Conservation (phyloP, 371 early-diverging fungal species). For the Mortierella sp. region DNA sequence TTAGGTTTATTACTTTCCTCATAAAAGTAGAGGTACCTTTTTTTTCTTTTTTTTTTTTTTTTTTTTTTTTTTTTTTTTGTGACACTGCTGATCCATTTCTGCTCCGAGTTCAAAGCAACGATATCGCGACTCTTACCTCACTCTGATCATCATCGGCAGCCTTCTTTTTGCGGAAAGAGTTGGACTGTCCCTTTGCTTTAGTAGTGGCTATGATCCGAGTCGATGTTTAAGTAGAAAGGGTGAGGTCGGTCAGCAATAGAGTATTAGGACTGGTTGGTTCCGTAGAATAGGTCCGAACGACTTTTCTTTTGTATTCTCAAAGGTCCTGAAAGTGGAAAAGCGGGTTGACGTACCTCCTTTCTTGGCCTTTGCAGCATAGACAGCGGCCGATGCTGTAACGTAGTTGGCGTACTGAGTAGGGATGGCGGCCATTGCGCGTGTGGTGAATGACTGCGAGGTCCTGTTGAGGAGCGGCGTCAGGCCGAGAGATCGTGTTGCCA, state of each 20-base stretch:
- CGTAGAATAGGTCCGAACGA: no score
- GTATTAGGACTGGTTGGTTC: no score
- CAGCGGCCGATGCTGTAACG: conserved; percentile 49
- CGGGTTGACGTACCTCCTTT: conserved; percentile 23
- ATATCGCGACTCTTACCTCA: conserved; percentile 38
- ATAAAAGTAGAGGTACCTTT: no score
- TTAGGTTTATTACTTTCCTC: no score
- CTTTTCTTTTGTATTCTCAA: background rate
- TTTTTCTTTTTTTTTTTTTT: no score
- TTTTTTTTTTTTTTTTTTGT: no score
- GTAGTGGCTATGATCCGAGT: conserved; percentile 20
- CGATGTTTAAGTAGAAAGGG: conserved; percentile 5
- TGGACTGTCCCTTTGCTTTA: conserved; percentile 45
- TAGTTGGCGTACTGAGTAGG: conserved; percentile 54
- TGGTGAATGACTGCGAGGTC: conserved; percentile 29
- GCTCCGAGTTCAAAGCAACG: background rate
- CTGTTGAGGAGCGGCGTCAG: conserved; percentile 33
- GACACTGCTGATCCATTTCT: no score
- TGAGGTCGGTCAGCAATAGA: background rate
- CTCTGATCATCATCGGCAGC: conserved; percentile 20
- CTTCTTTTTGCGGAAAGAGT: conserved; percentile 49
- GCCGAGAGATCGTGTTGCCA: conserved; percentile 38
- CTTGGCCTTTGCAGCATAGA: conserved; percentile 45
- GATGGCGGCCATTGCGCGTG: conserved; percentile 32
- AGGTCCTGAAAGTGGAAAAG: background rate